These are phyloP conservation scores for Phytophthora ramorum DNA, from an alignment of 352 stramenopile genomes.

Conservation along the genomic window DNA sequence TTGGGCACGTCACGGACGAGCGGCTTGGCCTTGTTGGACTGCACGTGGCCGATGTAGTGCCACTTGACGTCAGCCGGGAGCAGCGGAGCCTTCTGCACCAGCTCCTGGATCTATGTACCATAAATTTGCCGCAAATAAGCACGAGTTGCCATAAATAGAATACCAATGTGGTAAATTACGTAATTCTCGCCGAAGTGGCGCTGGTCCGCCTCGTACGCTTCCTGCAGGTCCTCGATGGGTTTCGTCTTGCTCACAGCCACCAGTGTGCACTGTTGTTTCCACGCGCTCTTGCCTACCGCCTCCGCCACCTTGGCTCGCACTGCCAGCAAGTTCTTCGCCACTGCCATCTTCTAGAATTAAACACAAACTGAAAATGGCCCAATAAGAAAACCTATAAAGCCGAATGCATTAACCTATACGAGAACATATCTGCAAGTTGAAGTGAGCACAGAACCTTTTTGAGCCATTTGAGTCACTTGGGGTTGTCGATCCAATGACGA, in stretches of 20 bases:
- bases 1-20: constrained; percentile 93
- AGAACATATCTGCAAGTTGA: neutral
- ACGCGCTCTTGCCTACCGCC: constrained; percentile 55
- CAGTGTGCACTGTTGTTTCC: constrained; percentile 79
- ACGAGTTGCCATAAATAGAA: neutral
- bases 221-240: constrained; percentile 86
- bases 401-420: neutral
- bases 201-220: constrained; percentile 92
- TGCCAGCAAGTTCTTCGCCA: constrained; percentile 65
- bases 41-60: constrained; percentile 99
- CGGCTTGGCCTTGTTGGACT: constrained; percentile 98
- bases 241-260: constrained; percentile 97
- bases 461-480: no score
- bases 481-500: no score
- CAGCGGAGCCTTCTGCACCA: constrained; percentile 93
- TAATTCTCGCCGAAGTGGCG: constrained; percentile 99
- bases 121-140: constrained; percentile 21
- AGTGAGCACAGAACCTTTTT: neutral
- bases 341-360: constrained; percentile 33
- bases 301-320: constrained; percentile 71
- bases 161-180: constrained; percentile 47
- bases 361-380: neutral
- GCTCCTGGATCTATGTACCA: constrained; percentile 90
- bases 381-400: neutral
- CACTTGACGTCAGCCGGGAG: constrained; percentile 94